Evolutionary conservation across 1,284 basidiomycete genomes (phyloP).

Genomic region (Waitea zeae): DNA sequence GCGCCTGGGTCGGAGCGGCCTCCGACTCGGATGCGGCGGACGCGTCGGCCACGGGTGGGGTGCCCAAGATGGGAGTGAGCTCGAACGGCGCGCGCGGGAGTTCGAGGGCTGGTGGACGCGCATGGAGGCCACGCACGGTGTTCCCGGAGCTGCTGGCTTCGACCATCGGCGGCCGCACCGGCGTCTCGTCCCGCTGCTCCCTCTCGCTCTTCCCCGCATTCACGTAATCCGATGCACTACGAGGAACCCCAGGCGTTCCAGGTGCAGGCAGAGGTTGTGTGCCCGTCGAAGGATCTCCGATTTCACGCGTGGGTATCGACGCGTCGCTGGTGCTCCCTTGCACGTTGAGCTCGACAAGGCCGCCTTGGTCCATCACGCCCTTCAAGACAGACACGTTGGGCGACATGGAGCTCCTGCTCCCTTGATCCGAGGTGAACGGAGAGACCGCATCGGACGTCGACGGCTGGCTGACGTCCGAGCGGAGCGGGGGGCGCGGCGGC

Average conservation of each 20-base stretch:
- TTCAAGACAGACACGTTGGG: slow-evolving; percentile 1
- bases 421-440: too few species aligned
- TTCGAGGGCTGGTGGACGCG: slow-evolving; percentile 6
- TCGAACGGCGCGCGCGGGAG: slow-evolving; percentile 4
- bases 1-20: not conserved
- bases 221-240: too few species aligned
- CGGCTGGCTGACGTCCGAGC: too few species aligned
- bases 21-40: not conserved
- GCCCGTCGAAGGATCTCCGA: slow-evolving; percentile 28
- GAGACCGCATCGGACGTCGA: too few species aligned
- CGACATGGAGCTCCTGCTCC: too few species aligned
- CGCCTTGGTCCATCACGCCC: slow-evolving; percentile 20
- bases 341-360: slow-evolving; percentile 33
- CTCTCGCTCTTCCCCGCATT: too few species aligned
- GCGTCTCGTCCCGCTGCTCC: not conserved
- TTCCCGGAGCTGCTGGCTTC: not conserved
- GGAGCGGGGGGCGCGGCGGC: too few species aligned
- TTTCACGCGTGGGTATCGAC: slow-evolving; percentile 24
- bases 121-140: not conserved
- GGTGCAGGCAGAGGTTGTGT: slow-evolving; percentile 12
- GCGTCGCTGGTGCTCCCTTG: slow-evolving; percentile 23
- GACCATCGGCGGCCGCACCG: not conserved
- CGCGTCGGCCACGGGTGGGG: not conserved
- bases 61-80: not conserved
- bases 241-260: too few species aligned